Evolutionary conservation across 2,329 filamentous ascomycete species (phyloP).

Genomic region (Aspergillus novoparasiticus): DNA sequence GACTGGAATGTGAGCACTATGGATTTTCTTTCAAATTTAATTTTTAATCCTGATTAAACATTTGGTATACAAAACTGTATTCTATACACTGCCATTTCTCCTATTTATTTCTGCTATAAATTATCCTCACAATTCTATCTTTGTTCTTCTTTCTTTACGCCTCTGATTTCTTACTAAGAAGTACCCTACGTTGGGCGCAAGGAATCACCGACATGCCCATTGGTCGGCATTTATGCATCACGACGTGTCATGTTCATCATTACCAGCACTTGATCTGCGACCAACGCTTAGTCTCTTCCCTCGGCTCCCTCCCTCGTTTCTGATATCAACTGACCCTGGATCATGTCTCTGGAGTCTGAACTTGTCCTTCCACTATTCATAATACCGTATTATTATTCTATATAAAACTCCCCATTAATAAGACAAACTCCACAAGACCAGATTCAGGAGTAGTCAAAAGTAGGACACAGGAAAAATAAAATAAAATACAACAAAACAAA

Average conservation of each 20-base stretch:
- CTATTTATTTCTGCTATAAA: no score
- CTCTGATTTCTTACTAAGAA: neutral
- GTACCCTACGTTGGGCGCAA: slow-evolving; percentile 9
- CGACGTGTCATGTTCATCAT: slow-evolving; percentile 15
- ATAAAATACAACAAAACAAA: neutral
- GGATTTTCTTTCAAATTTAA: neutral
- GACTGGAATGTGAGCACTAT: neutral
- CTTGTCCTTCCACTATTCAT: neutral
- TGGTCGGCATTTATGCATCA: slow-evolving; percentile 6
- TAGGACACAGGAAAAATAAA: neutral
- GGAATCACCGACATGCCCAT: slow-evolving; percentile 4
- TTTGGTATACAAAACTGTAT: neutral
- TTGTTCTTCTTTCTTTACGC: neutral
- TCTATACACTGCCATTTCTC: neutral
- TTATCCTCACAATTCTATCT: neutral
- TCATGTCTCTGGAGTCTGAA: neutral
- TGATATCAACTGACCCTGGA: neutral
- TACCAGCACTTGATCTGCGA: neutral
- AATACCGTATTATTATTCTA: neutral
- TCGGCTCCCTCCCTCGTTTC: neutral
- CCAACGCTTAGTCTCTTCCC: neutral
- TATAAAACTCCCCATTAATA: neutral
- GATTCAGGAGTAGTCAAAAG: neutral
- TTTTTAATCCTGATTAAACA: neutral
- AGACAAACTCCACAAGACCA: neutral